A percentile compares a stretch with the other conserved stretches of the same genome.
Evolutionary conservation across 2,329 filamentous ascomycete genomes (phyloP).

Genomic region (Pseudogymnoascus sp.): DNA sequence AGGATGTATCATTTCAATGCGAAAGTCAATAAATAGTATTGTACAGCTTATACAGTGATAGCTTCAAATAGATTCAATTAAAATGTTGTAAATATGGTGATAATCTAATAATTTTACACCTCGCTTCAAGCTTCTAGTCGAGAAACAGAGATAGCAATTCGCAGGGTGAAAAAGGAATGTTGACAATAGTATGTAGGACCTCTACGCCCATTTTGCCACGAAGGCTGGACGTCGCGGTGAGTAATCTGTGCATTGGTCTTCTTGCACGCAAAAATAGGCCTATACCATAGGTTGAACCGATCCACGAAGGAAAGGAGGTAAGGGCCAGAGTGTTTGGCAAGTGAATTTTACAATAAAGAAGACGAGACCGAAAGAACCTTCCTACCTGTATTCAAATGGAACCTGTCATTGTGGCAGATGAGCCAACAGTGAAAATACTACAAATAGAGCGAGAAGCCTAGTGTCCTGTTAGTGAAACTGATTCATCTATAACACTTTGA

Average conservation of each 20-base stretch:
- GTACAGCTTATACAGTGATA: not conserved
- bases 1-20: not conserved
- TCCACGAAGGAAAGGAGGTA: constrained; percentile 43
- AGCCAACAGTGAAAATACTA: not conserved
- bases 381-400: not conserved
- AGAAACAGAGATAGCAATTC: not conserved
- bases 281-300: constrained; percentile 50
- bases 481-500: not conserved
- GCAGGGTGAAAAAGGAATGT: constrained; percentile 35
- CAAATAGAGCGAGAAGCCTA: not conserved
- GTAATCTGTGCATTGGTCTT: constrained; percentile 58
- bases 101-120: not conserved
- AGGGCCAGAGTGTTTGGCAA: constrained; percentile 78
- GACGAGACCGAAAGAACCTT: not conserved
- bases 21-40: not conserved
- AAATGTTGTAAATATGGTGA: not conserved
- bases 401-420: not conserved
- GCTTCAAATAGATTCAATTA: not conserved
- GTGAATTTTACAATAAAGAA: constrained; percentile 22
- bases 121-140: not conserved
- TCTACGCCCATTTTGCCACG: constrained; percentile 46
- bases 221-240: constrained; percentile 56
- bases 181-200: constrained; percentile 61
- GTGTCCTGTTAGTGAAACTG: not conserved
- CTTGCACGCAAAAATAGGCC: constrained; percentile 80